phyloP scores from a whole-genome alignment of 2,329 filamentous ascomycete species.

The Colletotrichum sp. region DNA sequence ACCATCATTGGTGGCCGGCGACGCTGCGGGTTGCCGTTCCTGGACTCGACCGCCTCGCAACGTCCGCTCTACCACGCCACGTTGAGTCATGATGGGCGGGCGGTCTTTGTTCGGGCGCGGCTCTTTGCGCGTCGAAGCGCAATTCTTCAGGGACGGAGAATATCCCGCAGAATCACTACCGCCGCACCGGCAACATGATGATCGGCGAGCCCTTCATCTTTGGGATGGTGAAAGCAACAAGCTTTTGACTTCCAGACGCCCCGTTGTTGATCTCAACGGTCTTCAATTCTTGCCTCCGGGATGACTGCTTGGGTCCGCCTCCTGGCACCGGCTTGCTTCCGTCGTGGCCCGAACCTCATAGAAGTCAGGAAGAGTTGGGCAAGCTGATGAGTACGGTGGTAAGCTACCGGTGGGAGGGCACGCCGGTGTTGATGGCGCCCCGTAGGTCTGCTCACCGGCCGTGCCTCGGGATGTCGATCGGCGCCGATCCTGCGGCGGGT shows the following conservation, averaged over 20 bases:
- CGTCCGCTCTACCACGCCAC: slow-evolving; percentile 17
- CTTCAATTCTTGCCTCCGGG: not conserved
- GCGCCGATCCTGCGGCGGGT: slow-evolving; percentile 4
- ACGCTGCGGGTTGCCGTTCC: not conserved
- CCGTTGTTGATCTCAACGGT: not conserved
- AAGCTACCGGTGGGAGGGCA: not conserved
- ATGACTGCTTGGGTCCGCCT: not conserved
- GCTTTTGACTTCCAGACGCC: not conserved
- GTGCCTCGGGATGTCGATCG: slow-evolving; percentile 8
- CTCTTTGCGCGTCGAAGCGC: not conserved
- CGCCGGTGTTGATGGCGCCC: not conserved
- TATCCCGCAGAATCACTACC: not conserved
- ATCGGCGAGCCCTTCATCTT: not conserved
- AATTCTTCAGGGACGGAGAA: not conserved
- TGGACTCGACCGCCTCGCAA: slow-evolving; percentile 1
- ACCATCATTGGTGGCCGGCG: not conserved
- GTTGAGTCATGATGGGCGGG: not conserved
- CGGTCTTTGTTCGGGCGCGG: slow-evolving; percentile 6
- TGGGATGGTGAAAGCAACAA: not conserved
- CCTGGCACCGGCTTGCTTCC: not conserved
- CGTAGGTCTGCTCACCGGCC: slow-evolving; percentile 8
- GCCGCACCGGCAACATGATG: not conserved
- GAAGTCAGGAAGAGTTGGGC: not conserved
- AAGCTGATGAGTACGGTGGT: not conserved
- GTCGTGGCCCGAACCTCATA: not conserved